phyloP scores from a whole-genome alignment of 2,329 filamentous ascomycete genomes.

The Fusarium sp. region DNA sequence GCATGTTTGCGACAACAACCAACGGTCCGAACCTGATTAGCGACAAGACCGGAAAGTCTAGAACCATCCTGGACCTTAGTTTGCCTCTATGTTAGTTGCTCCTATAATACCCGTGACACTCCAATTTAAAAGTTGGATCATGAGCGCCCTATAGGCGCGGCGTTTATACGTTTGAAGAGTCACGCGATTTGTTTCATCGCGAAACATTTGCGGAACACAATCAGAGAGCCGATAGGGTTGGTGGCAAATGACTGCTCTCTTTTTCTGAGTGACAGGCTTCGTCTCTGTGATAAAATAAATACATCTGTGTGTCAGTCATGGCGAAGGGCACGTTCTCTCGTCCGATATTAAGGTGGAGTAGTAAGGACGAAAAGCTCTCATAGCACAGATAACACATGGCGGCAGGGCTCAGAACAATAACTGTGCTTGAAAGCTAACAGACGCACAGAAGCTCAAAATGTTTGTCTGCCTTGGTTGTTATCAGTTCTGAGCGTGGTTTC shows the following conservation, averaged over 20 bases:
- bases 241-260: not conserved
- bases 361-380: not conserved
- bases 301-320: not conserved
- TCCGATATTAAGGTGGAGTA: not conserved
- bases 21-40: not conserved
- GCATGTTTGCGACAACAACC: not conserved
- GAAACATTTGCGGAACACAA: slow-evolving; percentile 3
- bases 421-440: not conserved
- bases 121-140: slow-evolving; percentile 3
- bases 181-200: slow-evolving; percentile 13
- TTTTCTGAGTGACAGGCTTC: not conserved
- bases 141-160: not conserved
- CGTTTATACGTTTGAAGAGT: slow-evolving; percentile 1
- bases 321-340: not conserved
- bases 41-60: not conserved
- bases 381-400: not conserved
- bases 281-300: not conserved
- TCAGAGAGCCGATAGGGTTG: not conserved
- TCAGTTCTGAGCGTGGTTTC: not conserved
- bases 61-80: not conserved
- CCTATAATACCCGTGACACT: not conserved
- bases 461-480: not conserved
- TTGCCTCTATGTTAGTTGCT: not conserved
- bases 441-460: not conserved
- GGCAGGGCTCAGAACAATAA: not conserved